These are phyloP conservation scores for Pestalotiopsis sp. DNA, from an alignment of 2,329 filamentous ascomycete species.

Conservation along the genomic window DNA sequence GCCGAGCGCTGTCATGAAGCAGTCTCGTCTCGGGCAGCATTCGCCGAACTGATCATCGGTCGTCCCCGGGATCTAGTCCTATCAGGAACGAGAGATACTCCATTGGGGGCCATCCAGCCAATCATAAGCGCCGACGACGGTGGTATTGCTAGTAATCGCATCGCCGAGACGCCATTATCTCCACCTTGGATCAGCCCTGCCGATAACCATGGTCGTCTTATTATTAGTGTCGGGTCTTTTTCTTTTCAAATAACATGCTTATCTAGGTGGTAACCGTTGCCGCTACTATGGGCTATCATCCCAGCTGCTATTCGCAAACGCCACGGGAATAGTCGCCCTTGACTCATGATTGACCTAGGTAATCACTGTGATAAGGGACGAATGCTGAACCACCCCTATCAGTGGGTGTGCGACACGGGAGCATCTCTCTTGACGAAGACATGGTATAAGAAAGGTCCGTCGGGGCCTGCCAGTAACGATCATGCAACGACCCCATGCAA, in stretches of 20 bases:
- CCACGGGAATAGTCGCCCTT: neutral
- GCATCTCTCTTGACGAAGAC: no score
- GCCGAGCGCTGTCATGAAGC: neutral
- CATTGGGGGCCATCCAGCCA: neutral
- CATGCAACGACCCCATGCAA: no score
- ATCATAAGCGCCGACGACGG: neutral
- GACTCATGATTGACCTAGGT: neutral
- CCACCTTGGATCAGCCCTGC: neutral
- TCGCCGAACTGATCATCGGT: neutral
- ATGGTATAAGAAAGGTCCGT: no score
- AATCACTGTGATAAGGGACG: neutral
- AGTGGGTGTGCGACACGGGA: neutral
- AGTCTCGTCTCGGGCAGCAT: neutral
- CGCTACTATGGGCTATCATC: neutral
- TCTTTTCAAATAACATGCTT: neutral
- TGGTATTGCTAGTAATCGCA: neutral
- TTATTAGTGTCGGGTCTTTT: neutral
- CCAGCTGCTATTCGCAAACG: neutral
- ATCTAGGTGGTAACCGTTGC: neutral
- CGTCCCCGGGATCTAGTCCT: neutral
- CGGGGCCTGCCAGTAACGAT: no score
- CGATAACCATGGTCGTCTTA: neutral
- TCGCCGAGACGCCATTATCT: constrained; percentile 4
- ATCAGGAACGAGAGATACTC: constrained; percentile 1
- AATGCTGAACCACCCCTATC: neutral